Percentiles rank a stretch among this genome's conserved stretches.
Conservation (phyloP, 2,329 filamentous ascomycete species). For the Verticillium zaregamsianum region DNA sequence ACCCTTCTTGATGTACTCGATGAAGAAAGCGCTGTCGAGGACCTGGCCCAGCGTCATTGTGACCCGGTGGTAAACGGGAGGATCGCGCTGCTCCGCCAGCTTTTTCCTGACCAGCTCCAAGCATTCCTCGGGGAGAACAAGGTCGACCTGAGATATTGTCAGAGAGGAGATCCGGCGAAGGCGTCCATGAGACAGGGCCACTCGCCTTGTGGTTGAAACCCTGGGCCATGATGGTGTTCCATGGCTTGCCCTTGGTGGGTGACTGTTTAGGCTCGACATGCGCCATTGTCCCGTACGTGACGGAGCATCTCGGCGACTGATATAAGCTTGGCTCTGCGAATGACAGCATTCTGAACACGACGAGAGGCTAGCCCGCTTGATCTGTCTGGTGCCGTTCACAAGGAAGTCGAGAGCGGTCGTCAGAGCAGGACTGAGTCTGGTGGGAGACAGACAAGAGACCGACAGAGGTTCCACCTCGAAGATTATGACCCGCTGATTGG, state of each 20-base stretch:
- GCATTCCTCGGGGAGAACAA: slow-evolving; percentile 66
- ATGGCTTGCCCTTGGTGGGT: slow-evolving; percentile 72
- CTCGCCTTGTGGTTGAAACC: slow-evolving; percentile 65
- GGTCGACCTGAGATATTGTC: slow-evolving; percentile 47
- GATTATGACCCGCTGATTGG: background rate
- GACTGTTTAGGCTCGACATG: slow-evolving; percentile 69
- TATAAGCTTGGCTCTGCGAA: slow-evolving; percentile 42
- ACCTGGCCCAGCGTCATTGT: slow-evolving; percentile 70
- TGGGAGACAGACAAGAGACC: too few relatives aligned
- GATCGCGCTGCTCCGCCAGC: slow-evolving; percentile 33
- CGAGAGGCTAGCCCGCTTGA: too few relatives aligned
- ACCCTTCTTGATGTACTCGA: slow-evolving; percentile 80
- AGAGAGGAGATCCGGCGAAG: background rate
- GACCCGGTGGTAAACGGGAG: slow-evolving; percentile 59
- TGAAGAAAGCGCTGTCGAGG: slow-evolving; percentile 72
- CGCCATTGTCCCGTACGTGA: slow-evolving; percentile 63
- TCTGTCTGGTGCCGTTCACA: background rate
- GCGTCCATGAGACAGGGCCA: background rate
- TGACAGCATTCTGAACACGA: slow-evolving; percentile 35
- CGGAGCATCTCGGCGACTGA: slow-evolving; percentile 65
- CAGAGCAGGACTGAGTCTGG: background rate
- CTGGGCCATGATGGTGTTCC: slow-evolving; percentile 61
- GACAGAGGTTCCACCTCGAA: background rate
- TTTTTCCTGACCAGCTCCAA: slow-evolving; percentile 50
- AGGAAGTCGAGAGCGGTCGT: background rate